Base-by-base conservation (phyloP, 2,329 filamentous ascomycete species). In the Aspergillus novofumigatus region DNA sequence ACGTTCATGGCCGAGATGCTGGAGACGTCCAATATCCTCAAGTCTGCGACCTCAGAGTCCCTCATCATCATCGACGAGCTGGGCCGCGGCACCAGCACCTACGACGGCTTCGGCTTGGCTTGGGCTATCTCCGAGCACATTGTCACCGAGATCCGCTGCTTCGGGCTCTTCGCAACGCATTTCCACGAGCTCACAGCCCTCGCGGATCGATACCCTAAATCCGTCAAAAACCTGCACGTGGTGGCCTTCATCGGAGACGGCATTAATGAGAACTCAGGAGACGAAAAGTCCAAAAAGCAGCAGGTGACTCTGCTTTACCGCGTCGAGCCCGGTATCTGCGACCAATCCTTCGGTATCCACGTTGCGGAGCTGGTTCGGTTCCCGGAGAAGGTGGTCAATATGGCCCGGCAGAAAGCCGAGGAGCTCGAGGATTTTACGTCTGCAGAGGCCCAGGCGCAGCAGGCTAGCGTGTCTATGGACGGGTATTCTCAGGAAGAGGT, bases 1-100 rank as follows among this genome's bases (percentile, higher is more conserved):
- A 99, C 94, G 0, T 99, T 99, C 75, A 99, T 99, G 95, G 94
- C 94, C 1, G 94, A 99, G 78, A 99, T 99, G 94, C 84, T 99
- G 23, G 94, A 99, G 74, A 99, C 94, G 1, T 92, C 94, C 64
- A 97, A 97, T 72, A 99, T 99, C 63, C 86, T 99, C 69, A 97
- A 97, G 77, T 95, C 91, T 0, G 94, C 94, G 1, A 99, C 94
- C 0, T 86, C 89, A 32, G 94, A 99, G 72, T 96, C 91, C 4
- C 83, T 99, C 53, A 97, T 99, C 77, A 97, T 99, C 74, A 97
- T 99, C 65, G 95, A 99, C 73, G 94, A 99, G 74, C 85, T 99
- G 2, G 94, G 94, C 51, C 91, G 94, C 59, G 94, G 94, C 56
- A 99, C 94, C 0, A 97, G 92, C 60, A 99, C 95, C 0, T 99